These are phyloP conservation scores for Lichtheimia hyalospora DNA, from an alignment of 371 early-diverging fungal genomes.

Conservation along the genomic window DNA sequence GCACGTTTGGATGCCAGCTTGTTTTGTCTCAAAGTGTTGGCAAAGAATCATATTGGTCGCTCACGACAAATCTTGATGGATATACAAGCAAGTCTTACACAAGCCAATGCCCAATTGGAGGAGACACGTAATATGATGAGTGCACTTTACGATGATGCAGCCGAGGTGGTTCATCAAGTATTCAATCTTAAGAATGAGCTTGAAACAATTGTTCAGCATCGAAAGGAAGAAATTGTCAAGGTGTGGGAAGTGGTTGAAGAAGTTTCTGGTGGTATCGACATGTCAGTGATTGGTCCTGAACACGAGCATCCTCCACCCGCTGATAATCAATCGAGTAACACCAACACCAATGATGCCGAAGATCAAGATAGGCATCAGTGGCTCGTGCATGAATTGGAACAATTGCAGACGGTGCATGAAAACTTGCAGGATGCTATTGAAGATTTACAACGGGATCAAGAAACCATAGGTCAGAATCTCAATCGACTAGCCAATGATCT, in stretches of 20 bases:
- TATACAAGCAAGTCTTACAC: slow-evolving; percentile 43
- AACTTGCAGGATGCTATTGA: slow-evolving; percentile 35
- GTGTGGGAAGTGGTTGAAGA: slow-evolving; percentile 66
- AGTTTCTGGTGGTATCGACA: slow-evolving; percentile 42
- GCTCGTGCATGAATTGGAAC: slow-evolving; percentile 59
- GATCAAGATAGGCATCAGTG: slow-evolving; percentile 58
- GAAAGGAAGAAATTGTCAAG: slow-evolving; percentile 61
- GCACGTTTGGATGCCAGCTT: slow-evolving; percentile 55
- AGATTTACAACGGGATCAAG: slow-evolving; percentile 43
- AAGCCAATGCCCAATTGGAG: slow-evolving; percentile 51
- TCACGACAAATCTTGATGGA: slow-evolving; percentile 41
- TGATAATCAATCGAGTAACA: slow-evolving; percentile 2
- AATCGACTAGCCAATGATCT: slow-evolving; percentile 22
- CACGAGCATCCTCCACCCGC: slow-evolving; percentile 4
- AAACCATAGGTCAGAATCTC: slow-evolving; percentile 30
- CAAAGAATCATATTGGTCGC: slow-evolving; percentile 38
- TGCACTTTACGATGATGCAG: slow-evolving; percentile 56
- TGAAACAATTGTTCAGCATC: slow-evolving; percentile 53
- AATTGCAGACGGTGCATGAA: slow-evolving; percentile 48
- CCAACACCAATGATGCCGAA: slow-evolving; percentile 13
- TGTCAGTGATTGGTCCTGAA: not conserved
- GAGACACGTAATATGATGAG: slow-evolving; percentile 50
- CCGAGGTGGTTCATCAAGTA: slow-evolving; percentile 55
- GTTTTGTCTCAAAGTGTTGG: slow-evolving; percentile 57
- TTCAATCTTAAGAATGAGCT: slow-evolving; percentile 54